phyloP scores from a whole-genome alignment of 2,329 filamentous ascomycete genomes.

The Fusarium veterinarium region DNA sequence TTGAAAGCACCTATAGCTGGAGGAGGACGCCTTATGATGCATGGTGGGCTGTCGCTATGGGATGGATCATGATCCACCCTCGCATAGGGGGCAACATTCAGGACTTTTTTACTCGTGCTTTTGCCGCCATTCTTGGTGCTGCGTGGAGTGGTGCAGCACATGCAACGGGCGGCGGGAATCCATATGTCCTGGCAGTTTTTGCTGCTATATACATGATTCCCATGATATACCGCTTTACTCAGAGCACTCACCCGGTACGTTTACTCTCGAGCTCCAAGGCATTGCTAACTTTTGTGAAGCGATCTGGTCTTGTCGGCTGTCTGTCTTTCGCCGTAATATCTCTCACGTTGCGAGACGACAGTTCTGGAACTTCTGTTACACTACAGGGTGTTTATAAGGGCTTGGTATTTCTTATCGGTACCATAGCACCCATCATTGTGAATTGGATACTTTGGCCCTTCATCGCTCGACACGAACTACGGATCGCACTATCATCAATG shows the following conservation, averaged over 20 bases:
- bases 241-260: slow-evolving; percentile 63
- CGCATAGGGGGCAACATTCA: slow-evolving; percentile 68
- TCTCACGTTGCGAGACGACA: slow-evolving; percentile 51
- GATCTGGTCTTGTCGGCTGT: slow-evolving; percentile 69
- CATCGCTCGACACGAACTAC: slow-evolving; percentile 67
- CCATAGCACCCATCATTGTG: slow-evolving; percentile 63
- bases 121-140: slow-evolving; percentile 63
- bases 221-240: slow-evolving; percentile 67
- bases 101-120: slow-evolving; percentile 64
- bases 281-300: slow-evolving; percentile 45
- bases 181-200: slow-evolving; percentile 66
- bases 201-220: slow-evolving; percentile 68
- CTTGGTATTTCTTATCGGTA: slow-evolving; percentile 63
- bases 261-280: no score
- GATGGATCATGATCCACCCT: slow-evolving; percentile 64
- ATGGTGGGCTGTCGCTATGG: slow-evolving; percentile 70
- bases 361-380: slow-evolving; percentile 49
- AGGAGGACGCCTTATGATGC: slow-evolving; percentile 68
- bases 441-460: slow-evolving; percentile 73
- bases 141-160: slow-evolving; percentile 66
- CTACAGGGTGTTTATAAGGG: slow-evolving; percentile 61
- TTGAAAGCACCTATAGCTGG: slow-evolving; percentile 56
- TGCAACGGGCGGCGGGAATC: slow-evolving; percentile 62
- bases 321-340: slow-evolving; percentile 67
- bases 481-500: slow-evolving; percentile 66